Base-by-base conservation (phyloP, 1,139 yeast genomes). In the Pneumocystis murina region DNA sequence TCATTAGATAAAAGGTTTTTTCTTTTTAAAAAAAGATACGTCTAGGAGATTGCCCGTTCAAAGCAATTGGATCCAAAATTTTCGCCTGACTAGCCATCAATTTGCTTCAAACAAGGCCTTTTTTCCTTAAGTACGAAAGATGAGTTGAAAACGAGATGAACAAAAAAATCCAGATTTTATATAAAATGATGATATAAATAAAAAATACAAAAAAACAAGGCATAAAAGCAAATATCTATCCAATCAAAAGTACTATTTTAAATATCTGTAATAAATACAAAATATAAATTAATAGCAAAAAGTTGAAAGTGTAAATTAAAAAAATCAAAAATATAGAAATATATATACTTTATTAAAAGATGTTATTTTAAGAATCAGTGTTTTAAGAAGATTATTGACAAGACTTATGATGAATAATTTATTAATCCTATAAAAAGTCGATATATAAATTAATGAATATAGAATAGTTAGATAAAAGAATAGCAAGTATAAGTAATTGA, bases 11-110 rank as follows among this genome's bases (percentile, higher is more conserved):
- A 10, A 10, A n/a, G n/a, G n/a, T n/a, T n/a, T n/a, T n/a, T 1
- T 24, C 12, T 48, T 10, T 24, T 48, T 48, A 7, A 48, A 48
- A 48, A 48, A 48, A 17, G 17, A 20, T 48, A 48, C 55, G 55
- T 24, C 55, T 48, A 48, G 55, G 20, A 24, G 55, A 20, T 12
- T 48, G 55, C n/a, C 65, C 65, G 28, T 64, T 64, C 38, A 62
- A 57, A 30, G 65, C 65, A 40, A 64, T 62, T 17, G 64, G 65
- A 1, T 59, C 60, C 8, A 59, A 39, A 40, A 59, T 5, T 7
- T 12, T 24, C 14, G n/a, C 33, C 33, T 48, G 55, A 14, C 24
- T 48, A 24, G 10, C 17, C 55, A 48, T 48, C 14, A n/a, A 48
- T 24, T 24, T 30, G 12, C 16, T 12, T 48, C 55, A 48, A 48